Conservation (phyloP, 305 asterid genomes). For the Solanum chacoense region DNA sequence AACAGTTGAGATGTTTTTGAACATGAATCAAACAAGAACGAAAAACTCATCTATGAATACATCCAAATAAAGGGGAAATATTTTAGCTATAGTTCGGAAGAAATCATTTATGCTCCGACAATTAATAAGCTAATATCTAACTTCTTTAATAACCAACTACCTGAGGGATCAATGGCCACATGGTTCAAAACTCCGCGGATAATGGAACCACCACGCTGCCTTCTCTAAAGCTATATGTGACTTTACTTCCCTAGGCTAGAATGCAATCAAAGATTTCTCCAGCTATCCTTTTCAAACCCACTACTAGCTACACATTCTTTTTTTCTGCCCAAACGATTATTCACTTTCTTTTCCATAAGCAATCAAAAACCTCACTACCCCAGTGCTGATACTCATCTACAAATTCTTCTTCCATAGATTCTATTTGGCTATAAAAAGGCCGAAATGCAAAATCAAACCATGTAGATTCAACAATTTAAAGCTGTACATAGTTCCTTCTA, state of each 20-base stretch:
- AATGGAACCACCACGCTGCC: background rate
- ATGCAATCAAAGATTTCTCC: background rate
- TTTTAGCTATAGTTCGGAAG: background rate
- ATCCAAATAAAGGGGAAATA: background rate
- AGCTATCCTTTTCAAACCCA: background rate
- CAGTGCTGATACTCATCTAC: background rate
- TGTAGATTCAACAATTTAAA: background rate
- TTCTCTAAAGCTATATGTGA: background rate
- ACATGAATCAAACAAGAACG: background rate
- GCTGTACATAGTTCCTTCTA: background rate
- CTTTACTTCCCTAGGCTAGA: background rate
- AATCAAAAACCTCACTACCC: background rate
- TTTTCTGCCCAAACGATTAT: background rate
- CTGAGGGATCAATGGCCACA: background rate
- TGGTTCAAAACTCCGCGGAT: background rate
- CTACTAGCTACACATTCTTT: background rate
- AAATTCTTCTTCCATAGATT: background rate
- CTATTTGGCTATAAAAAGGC: background rate
- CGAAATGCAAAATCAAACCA: background rate
- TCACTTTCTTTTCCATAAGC: background rate
- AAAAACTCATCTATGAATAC: background rate
- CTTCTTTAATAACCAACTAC: background rate
- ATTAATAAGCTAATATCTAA: background rate
- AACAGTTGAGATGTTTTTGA: background rate
- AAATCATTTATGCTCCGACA: background rate